phyloP scores from a whole-genome alignment of 768 basidiomycete species.

The Artomyces pyxidatus region DNA sequence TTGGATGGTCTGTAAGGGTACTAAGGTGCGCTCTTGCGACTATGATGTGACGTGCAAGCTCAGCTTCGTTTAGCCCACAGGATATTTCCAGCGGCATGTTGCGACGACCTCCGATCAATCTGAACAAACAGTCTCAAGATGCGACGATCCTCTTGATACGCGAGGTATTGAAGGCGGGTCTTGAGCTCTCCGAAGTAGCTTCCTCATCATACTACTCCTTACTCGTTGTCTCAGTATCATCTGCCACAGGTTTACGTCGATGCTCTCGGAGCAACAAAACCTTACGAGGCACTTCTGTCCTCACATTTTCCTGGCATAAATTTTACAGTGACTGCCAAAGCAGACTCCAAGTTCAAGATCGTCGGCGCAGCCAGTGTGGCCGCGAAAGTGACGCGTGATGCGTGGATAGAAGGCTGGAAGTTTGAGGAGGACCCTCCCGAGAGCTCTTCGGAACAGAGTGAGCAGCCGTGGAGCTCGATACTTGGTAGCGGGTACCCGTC shows the following conservation, averaged over 20 bases:
- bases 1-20: conserved; percentile 80
- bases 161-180: conserved; percentile 72
- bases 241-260: conserved; percentile 81
- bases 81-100: conserved; percentile 92
- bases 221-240: neutral
- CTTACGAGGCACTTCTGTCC: conserved; percentile 80
- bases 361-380: conserved; percentile 97
- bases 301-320: conserved; percentile 72
- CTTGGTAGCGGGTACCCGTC: conserved; percentile 90
- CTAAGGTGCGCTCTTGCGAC: conserved; percentile 5
- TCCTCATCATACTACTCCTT: neutral
- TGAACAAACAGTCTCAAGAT: conserved; percentile 83
- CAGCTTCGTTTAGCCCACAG: conserved; percentile 56
- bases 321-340: conserved; percentile 89
- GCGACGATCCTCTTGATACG: conserved; percentile 86
- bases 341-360: conserved; percentile 94
- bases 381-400: conserved; percentile 93
- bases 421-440: conserved; percentile 50
- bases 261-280: conserved; percentile 80
- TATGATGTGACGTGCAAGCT: neutral
- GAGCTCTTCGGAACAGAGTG: neutral
- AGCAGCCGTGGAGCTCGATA: conserved; percentile 24
- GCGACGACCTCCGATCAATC: conserved; percentile 69
- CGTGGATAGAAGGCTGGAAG: conserved; percentile 79
- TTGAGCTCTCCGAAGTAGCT: conserved; percentile 69